Evolutionary conservation across 495 filamentous ascomycete species (phyloP), one percentile per base, ranked within the genome.

Genomic region (Neurospora cerealis): DNA sequence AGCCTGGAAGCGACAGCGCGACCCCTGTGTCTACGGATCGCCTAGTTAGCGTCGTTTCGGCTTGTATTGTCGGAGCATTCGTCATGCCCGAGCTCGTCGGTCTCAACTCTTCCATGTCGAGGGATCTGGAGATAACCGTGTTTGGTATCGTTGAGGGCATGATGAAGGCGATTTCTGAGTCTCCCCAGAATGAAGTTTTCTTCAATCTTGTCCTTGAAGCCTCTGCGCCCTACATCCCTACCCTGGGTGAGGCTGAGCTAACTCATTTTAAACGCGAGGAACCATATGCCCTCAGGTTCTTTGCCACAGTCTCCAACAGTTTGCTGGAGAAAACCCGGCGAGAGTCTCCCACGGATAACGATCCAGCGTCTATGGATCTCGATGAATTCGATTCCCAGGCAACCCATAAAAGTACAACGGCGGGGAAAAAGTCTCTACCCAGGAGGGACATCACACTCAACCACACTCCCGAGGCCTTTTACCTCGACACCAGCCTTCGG

Each of bases 281-380:
- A 69, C 71, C 73, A 21, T 77, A 80, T 60, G 76, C 86, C 21
- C 77, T 85, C 38, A 79, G 72, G 40, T 73, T 86, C 10, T 79
- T 87, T 34, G 77, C 79, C 28, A 82, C 83, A 62, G 44, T 88
- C 6, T 86, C 85, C 2, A 70, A 77, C 37, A 76, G 83, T 4
- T 81, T 93, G 34, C 86, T 88, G 41, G 82, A 82, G 24, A 84
- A 77, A 46, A 60, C 72, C 8, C 69, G 71, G 7, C 77, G 74
- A 37, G 79, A 79, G 44, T 76, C 76, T 7, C 79, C 78, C 19
- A 71, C 74, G 5, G 74, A 80, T 1, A 73, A 78, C 15, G 54
- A 66, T 34, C 81, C 83, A 41, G 91, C 95, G 76, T 75, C 83
- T 17, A 94, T 97, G 92, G 94, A 97, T 73, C 78, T 97, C 32